Base-by-base conservation (phyloP, 2,329 filamentous ascomycete species). In the Periconia sp. region DNA sequence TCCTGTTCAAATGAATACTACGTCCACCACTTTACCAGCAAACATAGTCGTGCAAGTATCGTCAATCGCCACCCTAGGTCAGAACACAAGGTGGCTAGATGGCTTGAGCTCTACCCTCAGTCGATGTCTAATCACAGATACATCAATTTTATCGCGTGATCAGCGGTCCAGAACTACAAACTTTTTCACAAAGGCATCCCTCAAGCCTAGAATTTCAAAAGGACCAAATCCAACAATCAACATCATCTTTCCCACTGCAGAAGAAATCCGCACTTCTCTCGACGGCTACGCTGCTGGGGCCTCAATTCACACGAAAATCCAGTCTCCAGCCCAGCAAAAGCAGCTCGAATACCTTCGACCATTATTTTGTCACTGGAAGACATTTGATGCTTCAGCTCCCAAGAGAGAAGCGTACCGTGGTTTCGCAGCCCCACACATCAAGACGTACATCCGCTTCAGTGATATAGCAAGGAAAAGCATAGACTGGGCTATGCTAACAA, bases 401-500 rank as follows among this genome's bases (percentile, higher is more conserved):
- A 5, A 11, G 5, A n/a, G 29, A 16, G 35, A 60, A 46, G 69
- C 69, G 5, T 41, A 60, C 3, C 61, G 69, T n/a, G 57, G 58
- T 12, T 78, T 83, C 21, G 90, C 89, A 13, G 89, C 89, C 1
- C 91, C 91, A 0, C 91, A 96, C 56, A 88, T 95, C 64, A 96
- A 96, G 67, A 95, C 90, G 0, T 96, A 94, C 59, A 84, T 92
- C 31, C 82, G 88, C 4, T 91, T 79, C 56, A 44, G 40, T n/a
- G 65, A 75, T 36, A 23, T 38, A 1, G 21, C 66, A n/a, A 60
- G 72, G 13, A 64, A 58, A 2, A 68, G 71, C 0, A 84, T 95
- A 26, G 88, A 94, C 61, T 96, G 91, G 92, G 89, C 88, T 2
- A 76, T 96, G 51, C 66, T 95, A 2, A 95, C 89, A 0, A 94